phyloP scores from a whole-genome alignment of 768 basidiomycete genomes.

The Asterophora lycoperdoides region DNA sequence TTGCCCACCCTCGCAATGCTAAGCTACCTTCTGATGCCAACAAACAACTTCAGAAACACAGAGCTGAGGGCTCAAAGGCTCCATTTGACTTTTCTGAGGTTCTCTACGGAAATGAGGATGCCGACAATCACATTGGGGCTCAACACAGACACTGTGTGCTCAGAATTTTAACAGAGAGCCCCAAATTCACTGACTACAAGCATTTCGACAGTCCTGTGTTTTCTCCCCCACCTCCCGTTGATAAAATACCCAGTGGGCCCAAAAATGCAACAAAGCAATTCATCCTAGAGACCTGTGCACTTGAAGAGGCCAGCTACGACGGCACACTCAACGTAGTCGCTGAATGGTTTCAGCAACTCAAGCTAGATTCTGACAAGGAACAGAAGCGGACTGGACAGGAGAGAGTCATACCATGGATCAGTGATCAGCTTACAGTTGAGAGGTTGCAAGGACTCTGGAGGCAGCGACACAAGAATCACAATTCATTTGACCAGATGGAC shows the following conservation, averaged over 20 bases:
- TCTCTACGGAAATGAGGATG: conserved; percentile 14
- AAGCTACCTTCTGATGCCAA: conserved; percentile 16
- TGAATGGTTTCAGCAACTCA: conserved; percentile 30
- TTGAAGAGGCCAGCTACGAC: conserved; percentile 38
- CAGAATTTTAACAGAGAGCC: too few relatives aligned
- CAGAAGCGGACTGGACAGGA: conserved; percentile 18
- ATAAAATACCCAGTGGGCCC: conserved; percentile 23
- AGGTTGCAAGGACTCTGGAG: too few relatives aligned
- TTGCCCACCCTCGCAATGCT: conserved; percentile 24
- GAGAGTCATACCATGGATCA: conserved; percentile 28
- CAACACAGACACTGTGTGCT: too few relatives aligned
- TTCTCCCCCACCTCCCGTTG: conserved; percentile 16
- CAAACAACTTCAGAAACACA: conserved; percentile 15
- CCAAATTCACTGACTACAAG: conserved; percentile 13
- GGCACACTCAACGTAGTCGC: conserved; percentile 24
- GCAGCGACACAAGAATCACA: too few relatives aligned
- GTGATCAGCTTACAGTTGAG: conserved; percentile 36
- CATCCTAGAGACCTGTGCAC: conserved; percentile 30
- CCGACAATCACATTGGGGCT: conserved; percentile 26
- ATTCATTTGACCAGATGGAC: conserved; percentile 18
- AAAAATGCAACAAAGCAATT: conserved; percentile 29
- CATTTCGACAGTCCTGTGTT: conserved; percentile 15
- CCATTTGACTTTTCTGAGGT: conserved; percentile 15
- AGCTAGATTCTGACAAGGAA: conserved; percentile 14
- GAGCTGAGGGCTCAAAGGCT: conserved; percentile 17